Evolutionary conservation across 2,329 filamentous ascomycete species (phyloP).

Genomic region (Beauveria australis): DNA sequence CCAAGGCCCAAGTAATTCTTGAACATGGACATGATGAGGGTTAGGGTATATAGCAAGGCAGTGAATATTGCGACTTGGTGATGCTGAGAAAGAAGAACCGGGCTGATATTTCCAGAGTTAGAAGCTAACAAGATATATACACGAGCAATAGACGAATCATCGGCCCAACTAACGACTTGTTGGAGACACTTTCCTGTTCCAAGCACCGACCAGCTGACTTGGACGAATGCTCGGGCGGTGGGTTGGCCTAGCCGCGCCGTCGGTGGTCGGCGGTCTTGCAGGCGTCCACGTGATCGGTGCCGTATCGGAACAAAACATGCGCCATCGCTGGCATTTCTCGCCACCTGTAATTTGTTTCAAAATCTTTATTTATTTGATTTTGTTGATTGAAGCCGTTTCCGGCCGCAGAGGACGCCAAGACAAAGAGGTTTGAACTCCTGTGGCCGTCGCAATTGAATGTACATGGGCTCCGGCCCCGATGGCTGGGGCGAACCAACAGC

Average conservation of each 20-base stretch:
- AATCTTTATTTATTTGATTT: too few species aligned
- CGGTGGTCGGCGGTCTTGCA: constrained; percentile 2
- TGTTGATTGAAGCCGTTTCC: too few species aligned
- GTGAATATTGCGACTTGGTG: neutral
- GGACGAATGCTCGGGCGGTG: constrained; percentile 6
- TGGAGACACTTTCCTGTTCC: neutral
- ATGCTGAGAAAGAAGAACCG: neutral
- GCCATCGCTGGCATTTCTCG: neutral
- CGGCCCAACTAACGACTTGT: neutral
- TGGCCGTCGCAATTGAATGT: too few species aligned
- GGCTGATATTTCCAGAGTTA: neutral
- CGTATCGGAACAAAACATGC: neutral
- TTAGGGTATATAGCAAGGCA: neutral
- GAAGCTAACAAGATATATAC: neutral
- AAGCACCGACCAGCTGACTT: constrained; percentile 9
- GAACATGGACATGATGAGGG: neutral
- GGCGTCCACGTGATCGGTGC: constrained; percentile 11
- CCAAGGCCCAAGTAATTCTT: constrained; percentile 9
- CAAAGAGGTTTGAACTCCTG: too few species aligned
- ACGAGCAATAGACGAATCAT: neutral
- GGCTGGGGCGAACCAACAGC: too few species aligned
- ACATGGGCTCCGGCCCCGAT: too few species aligned
- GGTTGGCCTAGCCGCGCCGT: constrained; percentile 5
- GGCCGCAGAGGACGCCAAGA: too few species aligned
- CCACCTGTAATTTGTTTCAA: neutral